These are phyloP conservation scores for Phalaenopsis hybrid DNA, from an alignment of 116 monocot species.

Conservation along the genomic window DNA sequence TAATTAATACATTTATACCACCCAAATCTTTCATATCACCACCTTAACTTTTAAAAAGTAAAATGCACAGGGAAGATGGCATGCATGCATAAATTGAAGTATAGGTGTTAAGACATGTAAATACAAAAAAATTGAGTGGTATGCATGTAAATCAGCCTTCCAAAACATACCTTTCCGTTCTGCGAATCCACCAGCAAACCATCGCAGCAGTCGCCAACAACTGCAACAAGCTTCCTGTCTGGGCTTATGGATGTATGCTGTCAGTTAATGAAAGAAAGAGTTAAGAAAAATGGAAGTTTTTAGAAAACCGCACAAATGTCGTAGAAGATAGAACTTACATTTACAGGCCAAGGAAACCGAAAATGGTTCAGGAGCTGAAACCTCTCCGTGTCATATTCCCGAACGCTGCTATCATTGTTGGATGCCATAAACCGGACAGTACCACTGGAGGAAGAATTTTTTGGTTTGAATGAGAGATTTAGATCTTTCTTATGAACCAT, in stretches of 20 bases:
- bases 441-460: conserved; percentile 30
- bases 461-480: neutral
- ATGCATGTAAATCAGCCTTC: no score
- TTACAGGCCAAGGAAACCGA: conserved; percentile 68
- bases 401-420: conserved; percentile 51
- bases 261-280: neutral
- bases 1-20: no score
- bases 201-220: conserved; percentile 56
- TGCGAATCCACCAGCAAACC: conserved; percentile 50
- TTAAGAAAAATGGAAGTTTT: neutral
- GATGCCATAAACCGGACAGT: conserved; percentile 44
- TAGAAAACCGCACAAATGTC: neutral
- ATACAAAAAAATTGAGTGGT: no score
- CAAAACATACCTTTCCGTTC: conserved; percentile 52
- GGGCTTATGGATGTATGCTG: conserved; percentile 63
- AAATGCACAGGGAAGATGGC: no score
- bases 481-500: neutral
- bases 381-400: conserved; percentile 51
- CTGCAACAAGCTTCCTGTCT: conserved; percentile 52
- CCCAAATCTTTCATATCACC: no score
- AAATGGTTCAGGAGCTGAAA: conserved; percentile 63
- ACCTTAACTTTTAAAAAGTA: no score
- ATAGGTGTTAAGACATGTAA: no score
- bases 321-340: conserved; percentile 28
- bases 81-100: no score